Evolutionary conservation across 768 basidiomycete genomes (phyloP), one percentile per base, ranked within the genome.

Genomic region (Asterophora parasitica): DNA sequence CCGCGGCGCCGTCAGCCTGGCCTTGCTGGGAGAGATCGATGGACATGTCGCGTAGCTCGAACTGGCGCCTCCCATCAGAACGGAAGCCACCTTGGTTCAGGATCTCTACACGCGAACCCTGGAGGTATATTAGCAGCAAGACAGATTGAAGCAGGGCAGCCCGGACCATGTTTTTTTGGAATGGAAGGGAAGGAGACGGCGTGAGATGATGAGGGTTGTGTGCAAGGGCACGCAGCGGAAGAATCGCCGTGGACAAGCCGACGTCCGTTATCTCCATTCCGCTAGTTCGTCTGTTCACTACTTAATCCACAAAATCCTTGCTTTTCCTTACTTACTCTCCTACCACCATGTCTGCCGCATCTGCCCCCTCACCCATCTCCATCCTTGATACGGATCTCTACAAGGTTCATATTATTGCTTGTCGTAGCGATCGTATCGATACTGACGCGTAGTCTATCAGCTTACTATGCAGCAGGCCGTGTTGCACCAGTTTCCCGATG

Each of bases 391-490:
- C 92, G 0, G 95, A 97, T 65, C 68, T 95, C 26, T 97, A 97
- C 80, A 98, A 95, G 79, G 92, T 85, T 39, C 17, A 8, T 16
- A 7, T 12, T 23, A 20, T 16, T 38, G 43, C n/a, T 23, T 37
- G 6, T 27, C 31, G 17, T 3, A 19, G 11, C n/a, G 15, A 42
- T 32, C n/a, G 20, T 13, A 37, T 50, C 37, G 34, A n/a, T 45
- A 41, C 46, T 51, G 27, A 50, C 30, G 50, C 10, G 28, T 47
- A 38, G 52, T 23, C 23, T 23, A 3, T 23, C 23, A 95, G 91
- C 73, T 96, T 39, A 89, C 92, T 0, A 98, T 96, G 95, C 95
- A 98, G 69, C 88, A 94, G 67, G 92, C 92, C 0, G 82, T 97
- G 17, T 58, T 84, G 48, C 74, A 78, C 16, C 82, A 85, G 52